Conservation (phyloP, 2,329 filamentous ascomycete genomes). For the Paracorniculantispora psalliotae region DNA sequence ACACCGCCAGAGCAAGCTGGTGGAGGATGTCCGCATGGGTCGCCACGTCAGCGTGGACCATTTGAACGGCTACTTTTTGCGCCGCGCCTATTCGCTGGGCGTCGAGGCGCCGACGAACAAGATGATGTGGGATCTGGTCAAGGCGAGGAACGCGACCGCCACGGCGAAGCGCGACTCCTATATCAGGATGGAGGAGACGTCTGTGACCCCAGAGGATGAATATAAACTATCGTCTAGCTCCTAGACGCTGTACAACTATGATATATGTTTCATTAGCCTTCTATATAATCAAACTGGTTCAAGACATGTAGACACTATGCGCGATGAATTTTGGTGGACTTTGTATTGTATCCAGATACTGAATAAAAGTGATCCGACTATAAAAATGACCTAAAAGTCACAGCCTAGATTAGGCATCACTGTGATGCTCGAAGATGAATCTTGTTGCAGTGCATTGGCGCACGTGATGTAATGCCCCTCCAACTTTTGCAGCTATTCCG, state of each 20-base stretch:
- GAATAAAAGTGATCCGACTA: neutral
- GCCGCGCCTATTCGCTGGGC: constrained; percentile 65
- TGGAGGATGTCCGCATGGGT: constrained; percentile 58
- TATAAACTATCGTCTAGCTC: constrained; percentile 18
- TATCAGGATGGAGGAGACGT: constrained; percentile 33
- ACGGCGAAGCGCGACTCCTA: constrained; percentile 27
- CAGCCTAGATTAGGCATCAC: neutral
- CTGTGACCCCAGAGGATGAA: constrained; percentile 21
- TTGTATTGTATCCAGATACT: no score
- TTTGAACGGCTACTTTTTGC: constrained; percentile 83
- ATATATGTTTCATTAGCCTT: neutral
- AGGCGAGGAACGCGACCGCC: constrained; percentile 53
- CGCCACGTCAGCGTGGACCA: constrained; percentile 72
- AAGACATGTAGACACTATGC: no score
- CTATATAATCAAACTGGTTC: neutral
- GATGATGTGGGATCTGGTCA: constrained; percentile 66
- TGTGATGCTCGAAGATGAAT: neutral
- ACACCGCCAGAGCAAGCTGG: constrained; percentile 56
- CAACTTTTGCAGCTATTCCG: constrained; percentile 11
- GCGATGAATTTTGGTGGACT: no score
- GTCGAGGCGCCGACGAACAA: constrained; percentile 69
- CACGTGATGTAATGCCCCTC: constrained; percentile 7
- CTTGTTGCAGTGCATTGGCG: neutral
- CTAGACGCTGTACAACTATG: constrained; percentile 12
- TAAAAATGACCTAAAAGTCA: neutral